Conservation (phyloP, 1,284 basidiomycete genomes). For the Taiwanofungus camphoratus region DNA sequence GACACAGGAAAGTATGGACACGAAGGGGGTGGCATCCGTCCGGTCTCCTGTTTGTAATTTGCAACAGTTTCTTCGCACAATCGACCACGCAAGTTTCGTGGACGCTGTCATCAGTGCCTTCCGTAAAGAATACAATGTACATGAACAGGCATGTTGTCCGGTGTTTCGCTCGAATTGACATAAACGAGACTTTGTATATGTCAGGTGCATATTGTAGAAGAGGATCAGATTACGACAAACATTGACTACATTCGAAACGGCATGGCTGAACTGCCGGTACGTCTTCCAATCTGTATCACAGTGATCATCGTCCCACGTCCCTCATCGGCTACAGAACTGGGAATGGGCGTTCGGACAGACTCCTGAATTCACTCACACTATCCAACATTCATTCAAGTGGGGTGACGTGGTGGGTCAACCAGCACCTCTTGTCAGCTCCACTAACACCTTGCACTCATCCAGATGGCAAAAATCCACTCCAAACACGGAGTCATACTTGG, state of each 20-base stretch:
- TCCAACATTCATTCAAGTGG: slow-evolving; percentile 50
- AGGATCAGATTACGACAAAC: slow-evolving; percentile 38
- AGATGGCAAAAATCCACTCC: slow-evolving; percentile 47
- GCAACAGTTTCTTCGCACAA: slow-evolving; percentile 43
- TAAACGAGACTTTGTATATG: background rate
- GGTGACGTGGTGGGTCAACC: slow-evolving; percentile 49
- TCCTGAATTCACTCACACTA: slow-evolving; percentile 78
- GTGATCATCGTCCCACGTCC: background rate
- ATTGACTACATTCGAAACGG: slow-evolving; percentile 58
- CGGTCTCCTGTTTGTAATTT: slow-evolving; percentile 91
- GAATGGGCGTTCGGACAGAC: slow-evolving; percentile 93
- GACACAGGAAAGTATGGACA: slow-evolving; percentile 66
- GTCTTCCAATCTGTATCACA: slow-evolving; percentile 15
- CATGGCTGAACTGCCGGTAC: slow-evolving; percentile 67
- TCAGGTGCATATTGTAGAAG: slow-evolving; percentile 35
- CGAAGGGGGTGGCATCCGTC: slow-evolving; percentile 87
- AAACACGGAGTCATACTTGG: slow-evolving; percentile 59
- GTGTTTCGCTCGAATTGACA: background rate
- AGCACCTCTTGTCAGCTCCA: background rate
- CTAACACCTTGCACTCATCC: slow-evolving; percentile 4
- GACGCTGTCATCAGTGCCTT: slow-evolving; percentile 73
- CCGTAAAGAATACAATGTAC: slow-evolving; percentile 52
- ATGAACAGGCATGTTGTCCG: slow-evolving; percentile 34
- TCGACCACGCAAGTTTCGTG: slow-evolving; percentile 71
- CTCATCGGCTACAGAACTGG: slow-evolving; percentile 60